Conservation (phyloP, 441 rosid species). For the Brassica balearica region DNA sequence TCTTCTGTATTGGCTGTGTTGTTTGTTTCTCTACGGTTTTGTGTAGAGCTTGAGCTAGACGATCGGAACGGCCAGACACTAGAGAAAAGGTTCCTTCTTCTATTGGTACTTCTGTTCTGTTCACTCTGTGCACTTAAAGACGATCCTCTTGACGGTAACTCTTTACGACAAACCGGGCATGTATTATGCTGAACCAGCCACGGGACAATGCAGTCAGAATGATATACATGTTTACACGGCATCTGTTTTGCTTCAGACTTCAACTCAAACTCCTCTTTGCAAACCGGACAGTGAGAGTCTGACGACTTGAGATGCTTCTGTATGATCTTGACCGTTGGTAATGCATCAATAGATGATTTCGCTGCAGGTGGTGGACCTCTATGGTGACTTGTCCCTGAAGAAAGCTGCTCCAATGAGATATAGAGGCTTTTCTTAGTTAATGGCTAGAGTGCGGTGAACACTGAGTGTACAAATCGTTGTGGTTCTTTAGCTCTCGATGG, state of each 20-base stretch:
- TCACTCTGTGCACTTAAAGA: slow-evolving; percentile 49
- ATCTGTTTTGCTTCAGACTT: slow-evolving; percentile 81
- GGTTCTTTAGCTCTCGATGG: no score
- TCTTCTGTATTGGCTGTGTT: slow-evolving; percentile 52
- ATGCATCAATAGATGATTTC: slow-evolving; percentile 64
- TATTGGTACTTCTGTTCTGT: slow-evolving; percentile 50
- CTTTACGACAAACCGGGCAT: slow-evolving; percentile 93
- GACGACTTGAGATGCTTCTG: slow-evolving; percentile 72
- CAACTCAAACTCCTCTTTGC: slow-evolving; percentile 79
- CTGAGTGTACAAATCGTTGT: no score
- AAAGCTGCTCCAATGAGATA: slow-evolving; percentile 41
- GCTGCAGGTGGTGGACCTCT: slow-evolving; percentile 83
- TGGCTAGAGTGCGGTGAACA: no score
- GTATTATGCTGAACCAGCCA: slow-evolving; percentile 68
- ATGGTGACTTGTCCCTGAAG: slow-evolving; percentile 54
- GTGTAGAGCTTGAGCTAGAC: slow-evolving; percentile 40
- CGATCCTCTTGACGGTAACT: slow-evolving; percentile 61
- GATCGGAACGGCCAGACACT: slow-evolving; percentile 84
- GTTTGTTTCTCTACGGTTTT: slow-evolving; percentile 52
- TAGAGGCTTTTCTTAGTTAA: no score
- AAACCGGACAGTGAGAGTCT: slow-evolving; percentile 84
- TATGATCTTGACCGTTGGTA: slow-evolving; percentile 73
- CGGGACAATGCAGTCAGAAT: slow-evolving; percentile 72
- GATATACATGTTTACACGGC: slow-evolving; percentile 89
- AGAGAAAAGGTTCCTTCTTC: slow-evolving; percentile 74